These are phyloP conservation scores for Physcomitrium patens DNA, from an alignment of 225 moss, liverwort and hornwort species.

Conservation along the genomic window DNA sequence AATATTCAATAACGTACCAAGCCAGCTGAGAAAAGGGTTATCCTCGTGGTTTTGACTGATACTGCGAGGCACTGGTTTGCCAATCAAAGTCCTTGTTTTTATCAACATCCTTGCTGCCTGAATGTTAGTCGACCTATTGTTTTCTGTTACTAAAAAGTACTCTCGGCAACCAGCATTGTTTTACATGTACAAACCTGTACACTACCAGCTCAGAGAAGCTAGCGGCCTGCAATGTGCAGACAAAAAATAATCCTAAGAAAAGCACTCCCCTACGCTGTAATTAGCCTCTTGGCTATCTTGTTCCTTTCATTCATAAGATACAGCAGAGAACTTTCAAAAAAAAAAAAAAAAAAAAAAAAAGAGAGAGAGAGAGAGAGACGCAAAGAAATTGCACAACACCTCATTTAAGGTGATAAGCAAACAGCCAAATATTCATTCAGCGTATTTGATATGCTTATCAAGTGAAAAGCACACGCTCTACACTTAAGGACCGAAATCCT, in stretches of 20 bases:
- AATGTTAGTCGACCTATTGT: slow-evolving; percentile 27
- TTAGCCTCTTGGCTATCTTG: slow-evolving; percentile 22
- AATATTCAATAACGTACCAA: slow-evolving; percentile 38
- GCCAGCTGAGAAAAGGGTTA: slow-evolving; percentile 18
- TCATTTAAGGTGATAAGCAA: slow-evolving; percentile 30
- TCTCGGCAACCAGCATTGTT: slow-evolving; percentile 25
- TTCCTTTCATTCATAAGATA: slow-evolving; percentile 30
- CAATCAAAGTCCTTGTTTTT: slow-evolving; percentile 40
- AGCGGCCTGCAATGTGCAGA: slow-evolving; percentile 63
- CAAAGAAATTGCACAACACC: slow-evolving; percentile 3
- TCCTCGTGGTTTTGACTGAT: slow-evolving; percentile 25
- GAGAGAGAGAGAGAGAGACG: no score
- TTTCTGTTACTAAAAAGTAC: slow-evolving; percentile 24
- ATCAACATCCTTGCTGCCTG: slow-evolving; percentile 47
- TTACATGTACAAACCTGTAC: slow-evolving; percentile 38
- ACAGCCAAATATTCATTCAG: slow-evolving; percentile 19
- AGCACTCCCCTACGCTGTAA: slow-evolving; percentile 31
- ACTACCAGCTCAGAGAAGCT: slow-evolving; percentile 39
- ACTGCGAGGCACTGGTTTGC: slow-evolving; percentile 37
- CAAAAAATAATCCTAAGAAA: slow-evolving; percentile 33
- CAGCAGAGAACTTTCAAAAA: slow-evolving; percentile 12
- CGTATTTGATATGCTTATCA: slow-evolving; percentile 23
- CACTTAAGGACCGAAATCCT: slow-evolving; percentile 22
- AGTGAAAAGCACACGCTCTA: slow-evolving; percentile 29
- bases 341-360: no score